Base-by-base conservation (phyloP, 805 yeast species). In the Candida maltosa region DNA sequence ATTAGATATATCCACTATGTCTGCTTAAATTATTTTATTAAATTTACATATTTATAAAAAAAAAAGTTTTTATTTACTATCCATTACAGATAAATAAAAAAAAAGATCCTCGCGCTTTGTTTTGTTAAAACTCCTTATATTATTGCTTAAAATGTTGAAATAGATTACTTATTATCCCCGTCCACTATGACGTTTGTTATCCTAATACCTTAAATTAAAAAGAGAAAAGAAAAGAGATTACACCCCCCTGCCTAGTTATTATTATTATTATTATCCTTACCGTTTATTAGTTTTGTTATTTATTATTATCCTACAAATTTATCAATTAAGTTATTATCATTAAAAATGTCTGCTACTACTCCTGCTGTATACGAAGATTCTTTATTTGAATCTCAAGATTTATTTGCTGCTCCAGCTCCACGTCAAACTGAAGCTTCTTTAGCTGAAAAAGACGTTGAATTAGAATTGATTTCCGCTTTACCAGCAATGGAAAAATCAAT, bases 141-240 rank as follows among this genome's bases (percentile, higher is more conserved):
- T 45, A n/a, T n/a, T n/a, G n/a, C n/a, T n/a, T 42, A 55, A 49
- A 36, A 60, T 60, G 65, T 57, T 59, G 60, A 50, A 48, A 58
- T 59, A 58, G 58, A 48, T 44, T 42, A 30, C 42, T 31, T 28
- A 23, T 18, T 27, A 32, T 29, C 38, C n/a, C 51, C 52, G 53
- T 54, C 57, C 60, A 60, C 24, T 46, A 60, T 59, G 66, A 55
- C 60, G 65, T 51, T 46, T 44, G 49, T 45, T 36, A 34, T 26
- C 32, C 32, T 34, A 22, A 32, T 26, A 34, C 33, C 37, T 38
- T 29, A 33, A 38, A 35, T 35, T 40, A 39, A 40, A 37, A 17
- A 27, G 29, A 32, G n/a, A n/a, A n/a, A n/a, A n/a, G n/a, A n/a
- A n/a, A n/a, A n/a, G n/a, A n/a, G n/a, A n/a, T n/a, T n/a, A n/a